Conservation (phyloP, 2,329 filamentous ascomycete genomes). For the Venturia aucupariae region DNA sequence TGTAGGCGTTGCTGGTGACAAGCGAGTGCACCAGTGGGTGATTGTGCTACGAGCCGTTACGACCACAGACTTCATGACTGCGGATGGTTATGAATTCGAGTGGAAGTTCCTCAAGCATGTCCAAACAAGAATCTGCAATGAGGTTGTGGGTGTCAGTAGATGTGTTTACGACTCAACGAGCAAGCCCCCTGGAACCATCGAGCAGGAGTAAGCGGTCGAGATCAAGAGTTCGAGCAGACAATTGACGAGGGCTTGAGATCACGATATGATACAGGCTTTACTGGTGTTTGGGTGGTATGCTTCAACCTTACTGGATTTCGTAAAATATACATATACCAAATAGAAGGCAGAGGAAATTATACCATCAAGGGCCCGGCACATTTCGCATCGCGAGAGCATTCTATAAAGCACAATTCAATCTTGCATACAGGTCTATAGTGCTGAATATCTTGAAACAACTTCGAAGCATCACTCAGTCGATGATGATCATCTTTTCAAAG, state of each 20-base stretch:
- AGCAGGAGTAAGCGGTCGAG: slow-evolving; percentile 49
- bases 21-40: slow-evolving; percentile 55
- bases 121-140: slow-evolving; percentile 61
- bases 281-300: too few species aligned
- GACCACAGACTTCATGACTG: slow-evolving; percentile 66
- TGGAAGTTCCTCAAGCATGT: slow-evolving; percentile 57
- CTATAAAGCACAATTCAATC: too few species aligned
- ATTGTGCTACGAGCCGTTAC: slow-evolving; percentile 54
- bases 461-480: too few species aligned
- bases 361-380: too few species aligned
- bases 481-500: too few species aligned
- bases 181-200: slow-evolving; percentile 64
- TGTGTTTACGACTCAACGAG: slow-evolving; percentile 61
- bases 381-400: too few species aligned
- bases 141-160: slow-evolving; percentile 62
- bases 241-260: too few species aligned
- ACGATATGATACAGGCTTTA: background rate
- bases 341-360: too few species aligned
- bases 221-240: background rate
- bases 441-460: too few species aligned
- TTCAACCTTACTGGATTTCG: too few species aligned
- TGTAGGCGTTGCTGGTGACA: slow-evolving; percentile 62
- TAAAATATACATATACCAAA: background rate
- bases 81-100: slow-evolving; percentile 58
- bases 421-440: too few species aligned